Evolutionary conservation across 108 stramenopile species (phyloP).

Genomic region (Cafeteria roenbergensis): DNA sequence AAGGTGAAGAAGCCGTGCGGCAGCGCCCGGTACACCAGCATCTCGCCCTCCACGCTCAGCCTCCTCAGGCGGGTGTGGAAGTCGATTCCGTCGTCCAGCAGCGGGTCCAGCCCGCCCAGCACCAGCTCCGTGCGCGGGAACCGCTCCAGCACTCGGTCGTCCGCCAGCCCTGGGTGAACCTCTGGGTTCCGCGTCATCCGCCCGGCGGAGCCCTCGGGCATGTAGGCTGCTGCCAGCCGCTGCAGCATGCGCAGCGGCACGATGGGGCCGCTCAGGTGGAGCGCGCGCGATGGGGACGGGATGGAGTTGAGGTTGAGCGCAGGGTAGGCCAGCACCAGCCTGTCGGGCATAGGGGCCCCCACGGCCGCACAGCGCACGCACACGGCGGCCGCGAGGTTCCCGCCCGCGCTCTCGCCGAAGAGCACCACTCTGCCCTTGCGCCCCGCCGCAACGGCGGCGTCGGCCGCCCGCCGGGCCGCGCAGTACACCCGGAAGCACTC

Average conservation of each 20-base stretch:
- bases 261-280: conserved; percentile 17
- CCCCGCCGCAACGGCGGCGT: no score
- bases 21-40: conserved; percentile 10
- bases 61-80: conserved; percentile 56
- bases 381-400: conserved; percentile 7
- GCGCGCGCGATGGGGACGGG: conserved; percentile 8
- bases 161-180: conserved; percentile 3
- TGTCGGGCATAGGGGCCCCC: conserved; percentile 8
- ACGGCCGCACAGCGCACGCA: background rate
- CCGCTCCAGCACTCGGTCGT: conserved; percentile 2
- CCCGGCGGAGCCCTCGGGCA: background rate
- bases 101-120: conserved; percentile 44
- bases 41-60: conserved; percentile 34
- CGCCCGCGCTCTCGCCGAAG: conserved; percentile 12
- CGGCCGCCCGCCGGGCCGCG: background rate
- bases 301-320: conserved; percentile 8
- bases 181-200: background rate
- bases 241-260: conserved; percentile 2
- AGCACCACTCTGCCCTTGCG: conserved; percentile 3
- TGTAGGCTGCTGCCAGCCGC: conserved; percentile 5
- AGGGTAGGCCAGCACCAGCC: conserved; percentile 10
- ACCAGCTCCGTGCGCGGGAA: conserved; percentile 9
- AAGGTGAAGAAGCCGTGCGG: conserved; percentile 15
- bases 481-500: conserved; percentile 7
- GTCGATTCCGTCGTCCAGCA: conserved; percentile 66